Conservation (phyloP, 176 grass and related monocot genomes). For the Thinopyrum elongatum region DNA sequence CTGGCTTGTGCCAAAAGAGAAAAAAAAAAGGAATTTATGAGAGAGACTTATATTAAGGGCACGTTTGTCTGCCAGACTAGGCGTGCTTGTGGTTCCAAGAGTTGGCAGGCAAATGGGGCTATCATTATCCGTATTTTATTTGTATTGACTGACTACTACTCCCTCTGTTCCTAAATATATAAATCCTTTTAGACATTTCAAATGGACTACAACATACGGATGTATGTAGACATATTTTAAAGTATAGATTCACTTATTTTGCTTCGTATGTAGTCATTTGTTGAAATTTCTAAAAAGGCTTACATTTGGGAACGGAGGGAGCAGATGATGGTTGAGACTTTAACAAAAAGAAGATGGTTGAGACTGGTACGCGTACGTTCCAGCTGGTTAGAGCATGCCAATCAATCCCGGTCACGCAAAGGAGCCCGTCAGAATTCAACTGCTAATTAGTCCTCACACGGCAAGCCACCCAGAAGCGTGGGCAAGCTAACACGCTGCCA, state of each 20-base stretch:
- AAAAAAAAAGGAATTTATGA: neutral
- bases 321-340: neutral
- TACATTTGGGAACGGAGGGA: no score
- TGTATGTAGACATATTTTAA: no score
- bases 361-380: neutral
- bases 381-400: neutral
- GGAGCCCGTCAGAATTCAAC: neutral
- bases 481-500: neutral
- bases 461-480: neutral
- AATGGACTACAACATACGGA: no score
- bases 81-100: neutral
- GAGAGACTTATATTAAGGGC: neutral
- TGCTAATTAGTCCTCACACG: constrained; percentile 8
- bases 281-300: no score
- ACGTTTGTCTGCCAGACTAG: neutral
- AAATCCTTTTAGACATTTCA: no score
- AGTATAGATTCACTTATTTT: no score
- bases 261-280: no score
- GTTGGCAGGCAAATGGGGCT: neutral
- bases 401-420: neutral
- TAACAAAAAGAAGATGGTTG: neutral
- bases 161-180: no score
- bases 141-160: neutral
- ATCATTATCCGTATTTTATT: neutral
- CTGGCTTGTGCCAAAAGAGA: neutral